A percentile compares a stretch with the other conserved stretches of the same genome.
phyloP scores from a whole-genome alignment of 2,329 filamentous ascomycete genomes.

The Xylariaceae sp. region DNA sequence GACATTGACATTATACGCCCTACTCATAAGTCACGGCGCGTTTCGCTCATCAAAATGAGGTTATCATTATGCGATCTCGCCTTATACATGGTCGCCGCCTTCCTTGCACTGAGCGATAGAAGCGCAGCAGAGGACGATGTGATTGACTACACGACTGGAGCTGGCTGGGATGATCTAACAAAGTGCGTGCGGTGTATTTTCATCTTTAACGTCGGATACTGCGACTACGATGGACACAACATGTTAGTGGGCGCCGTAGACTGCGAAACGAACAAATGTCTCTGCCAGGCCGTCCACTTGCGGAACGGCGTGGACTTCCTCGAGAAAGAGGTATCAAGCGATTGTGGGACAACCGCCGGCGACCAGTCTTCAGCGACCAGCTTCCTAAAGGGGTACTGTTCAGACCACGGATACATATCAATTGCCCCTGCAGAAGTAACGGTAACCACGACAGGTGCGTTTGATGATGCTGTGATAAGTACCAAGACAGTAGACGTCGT shows the following conservation, averaged over 20 bases:
- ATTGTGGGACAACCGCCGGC: neutral
- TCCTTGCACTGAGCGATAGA: too few species aligned
- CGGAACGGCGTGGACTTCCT: neutral
- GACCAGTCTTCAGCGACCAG: neutral
- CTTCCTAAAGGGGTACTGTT: neutral
- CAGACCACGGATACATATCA: neutral
- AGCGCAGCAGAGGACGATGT: too few species aligned
- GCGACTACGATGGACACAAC: neutral
- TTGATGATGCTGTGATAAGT: neutral
- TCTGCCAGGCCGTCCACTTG: neutral
- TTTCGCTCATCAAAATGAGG: too few species aligned
- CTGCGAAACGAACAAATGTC: neutral
- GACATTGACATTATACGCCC: too few species aligned
- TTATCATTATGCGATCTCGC: too few species aligned
- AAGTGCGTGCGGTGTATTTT: neutral
- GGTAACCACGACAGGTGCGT: neutral
- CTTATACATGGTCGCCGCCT: too few species aligned
- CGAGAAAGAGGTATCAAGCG: neutral
- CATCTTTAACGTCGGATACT: neutral
- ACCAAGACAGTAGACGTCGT: constrained; percentile 2
- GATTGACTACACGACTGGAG: neutral
- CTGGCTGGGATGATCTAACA: neutral
- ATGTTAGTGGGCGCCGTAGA: neutral
- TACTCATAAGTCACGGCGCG: too few species aligned
- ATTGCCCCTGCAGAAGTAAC: neutral